Conservation (phyloP, 139 green algal species). For the Deuterostichococcus epilithicus region DNA sequence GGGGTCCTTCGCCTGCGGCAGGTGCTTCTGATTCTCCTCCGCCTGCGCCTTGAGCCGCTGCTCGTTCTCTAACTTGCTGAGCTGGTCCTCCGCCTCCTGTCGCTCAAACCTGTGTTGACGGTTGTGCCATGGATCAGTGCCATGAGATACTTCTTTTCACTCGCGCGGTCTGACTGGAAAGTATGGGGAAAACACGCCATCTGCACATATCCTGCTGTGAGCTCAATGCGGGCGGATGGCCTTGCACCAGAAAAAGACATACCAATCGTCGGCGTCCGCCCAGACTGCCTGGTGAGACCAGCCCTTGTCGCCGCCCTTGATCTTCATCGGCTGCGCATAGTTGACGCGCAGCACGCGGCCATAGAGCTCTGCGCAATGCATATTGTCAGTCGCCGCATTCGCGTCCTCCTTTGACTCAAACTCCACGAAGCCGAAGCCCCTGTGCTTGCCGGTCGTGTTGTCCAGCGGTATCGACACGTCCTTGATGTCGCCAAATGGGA, state of each 20-base stretch:
- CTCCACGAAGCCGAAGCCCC: slow-evolving; percentile 95
- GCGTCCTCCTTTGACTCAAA: slow-evolving; percentile 89
- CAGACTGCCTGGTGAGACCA: slow-evolving; percentile 67
- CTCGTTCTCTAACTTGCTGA: slow-evolving; percentile 43
- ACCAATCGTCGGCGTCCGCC: slow-evolving; percentile 66
- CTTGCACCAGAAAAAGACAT: not conserved
- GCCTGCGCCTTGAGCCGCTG: slow-evolving; percentile 15
- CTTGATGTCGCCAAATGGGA: slow-evolving; percentile 97
- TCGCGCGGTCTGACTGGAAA: not conserved
- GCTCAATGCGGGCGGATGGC: not conserved
- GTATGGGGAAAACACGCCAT: not conserved
- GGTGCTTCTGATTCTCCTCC: slow-evolving; percentile 11
- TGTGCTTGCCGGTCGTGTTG: slow-evolving; percentile 73
- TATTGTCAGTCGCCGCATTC: slow-evolving; percentile 92
- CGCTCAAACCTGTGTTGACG: slow-evolving; percentile 36
- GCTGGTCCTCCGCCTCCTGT: slow-evolving; percentile 56
- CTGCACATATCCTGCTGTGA: not conserved
- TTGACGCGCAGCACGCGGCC: slow-evolving; percentile 79
- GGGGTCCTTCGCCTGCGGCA: slow-evolving; percentile 6
- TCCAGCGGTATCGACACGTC: slow-evolving; percentile 93
- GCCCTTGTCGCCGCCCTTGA: slow-evolving; percentile 89
- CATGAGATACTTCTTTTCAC: not conserved
- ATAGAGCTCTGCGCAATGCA: slow-evolving; percentile 86
- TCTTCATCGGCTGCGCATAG: slow-evolving; percentile 87
- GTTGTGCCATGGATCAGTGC: not conserved